Conservation (phyloP, 371 early-diverging fungal genomes). For the Rhizoclosmatium hyalinum region DNA sequence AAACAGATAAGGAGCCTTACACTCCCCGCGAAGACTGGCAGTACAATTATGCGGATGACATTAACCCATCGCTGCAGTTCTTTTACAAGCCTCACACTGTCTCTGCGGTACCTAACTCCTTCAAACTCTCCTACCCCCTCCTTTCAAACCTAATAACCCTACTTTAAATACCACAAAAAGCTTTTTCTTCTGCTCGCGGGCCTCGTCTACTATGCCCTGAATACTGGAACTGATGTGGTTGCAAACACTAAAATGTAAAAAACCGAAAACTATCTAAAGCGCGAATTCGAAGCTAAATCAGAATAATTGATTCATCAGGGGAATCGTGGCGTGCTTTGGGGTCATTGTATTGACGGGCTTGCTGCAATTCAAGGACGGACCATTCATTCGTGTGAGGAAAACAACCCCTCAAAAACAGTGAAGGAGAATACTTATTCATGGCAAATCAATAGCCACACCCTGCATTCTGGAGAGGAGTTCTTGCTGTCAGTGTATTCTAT, state of each 20-base stretch:
- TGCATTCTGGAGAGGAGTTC: slow-evolving; percentile 90
- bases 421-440: slow-evolving; percentile 81
- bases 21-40: slow-evolving; percentile 36
- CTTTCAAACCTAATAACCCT: too few species aligned
- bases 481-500: slow-evolving; percentile 84
- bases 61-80: slow-evolving; percentile 49
- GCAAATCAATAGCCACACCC: slow-evolving; percentile 79
- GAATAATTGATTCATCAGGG: background rate
- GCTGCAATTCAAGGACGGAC: slow-evolving; percentile 88
- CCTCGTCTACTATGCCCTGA: slow-evolving; percentile 65
- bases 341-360: slow-evolving; percentile 84
- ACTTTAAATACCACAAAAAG: slow-evolving; percentile 4
- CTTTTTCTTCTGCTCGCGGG: slow-evolving; percentile 57
- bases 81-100: slow-evolving; percentile 51
- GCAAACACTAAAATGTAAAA: slow-evolving; percentile 65
- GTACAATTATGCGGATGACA: slow-evolving; percentile 47
- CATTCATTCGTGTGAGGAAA: slow-evolving; percentile 79
- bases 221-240: slow-evolving; percentile 58
- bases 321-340: slow-evolving; percentile 50
- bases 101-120: slow-evolving; percentile 32
- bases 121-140: too few species aligned
- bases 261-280: too few species aligned
- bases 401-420: slow-evolving; percentile 54
- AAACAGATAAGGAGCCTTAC: background rate
- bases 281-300: too few species aligned